Percentiles rank a stretch among this genome's conserved stretches.
These are phyloP conservation scores for Cercospora sp. DNA, from an alignment of 2,329 filamentous ascomycete species.

Conservation along the genomic window DNA sequence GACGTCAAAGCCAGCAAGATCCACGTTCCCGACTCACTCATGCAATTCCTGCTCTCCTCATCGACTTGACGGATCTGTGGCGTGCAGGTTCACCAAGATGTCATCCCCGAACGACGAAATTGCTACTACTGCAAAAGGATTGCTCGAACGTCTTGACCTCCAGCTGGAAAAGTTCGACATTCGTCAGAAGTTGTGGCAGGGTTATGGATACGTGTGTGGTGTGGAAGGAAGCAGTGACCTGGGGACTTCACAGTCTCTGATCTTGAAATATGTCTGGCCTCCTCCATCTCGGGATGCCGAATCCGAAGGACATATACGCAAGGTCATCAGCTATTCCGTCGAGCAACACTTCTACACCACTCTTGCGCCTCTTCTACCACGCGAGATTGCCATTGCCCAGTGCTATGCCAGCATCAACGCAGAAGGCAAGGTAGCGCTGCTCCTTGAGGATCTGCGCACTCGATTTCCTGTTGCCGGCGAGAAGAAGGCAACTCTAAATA, in stretches of 20 bases:
- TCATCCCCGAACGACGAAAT: not conserved
- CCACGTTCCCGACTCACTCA: not conserved
- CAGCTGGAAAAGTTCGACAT: slow-evolving; percentile 3
- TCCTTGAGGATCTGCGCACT: slow-evolving; percentile 59
- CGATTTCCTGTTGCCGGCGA: slow-evolving; percentile 59
- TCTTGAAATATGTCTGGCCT: slow-evolving; percentile 63
- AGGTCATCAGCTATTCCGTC: slow-evolving; percentile 66
- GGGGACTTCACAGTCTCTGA: slow-evolving; percentile 39
- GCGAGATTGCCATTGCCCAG: slow-evolving; percentile 51
- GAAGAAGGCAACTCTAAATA: slow-evolving; percentile 52
- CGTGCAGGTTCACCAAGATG: not conserved
- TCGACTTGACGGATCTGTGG: not conserved
- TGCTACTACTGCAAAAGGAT: not conserved
- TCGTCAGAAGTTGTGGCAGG: slow-evolving; percentile 11
- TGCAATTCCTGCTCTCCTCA: not conserved
- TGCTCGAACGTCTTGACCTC: not conserved
- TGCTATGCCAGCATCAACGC: slow-evolving; percentile 42
- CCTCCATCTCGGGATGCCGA: slow-evolving; percentile 42
- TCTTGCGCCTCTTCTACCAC: slow-evolving; percentile 53
- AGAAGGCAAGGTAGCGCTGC: slow-evolving; percentile 51
- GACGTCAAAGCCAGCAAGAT: slow-evolving; percentile 5
- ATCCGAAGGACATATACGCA: slow-evolving; percentile 65
- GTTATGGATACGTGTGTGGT: slow-evolving; percentile 58
- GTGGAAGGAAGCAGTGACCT: slow-evolving; percentile 46
- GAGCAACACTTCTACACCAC: slow-evolving; percentile 66